These are phyloP conservation scores for Telfairia occidentalis DNA, from an alignment of 331 rosid species.

Conservation along the genomic window DNA sequence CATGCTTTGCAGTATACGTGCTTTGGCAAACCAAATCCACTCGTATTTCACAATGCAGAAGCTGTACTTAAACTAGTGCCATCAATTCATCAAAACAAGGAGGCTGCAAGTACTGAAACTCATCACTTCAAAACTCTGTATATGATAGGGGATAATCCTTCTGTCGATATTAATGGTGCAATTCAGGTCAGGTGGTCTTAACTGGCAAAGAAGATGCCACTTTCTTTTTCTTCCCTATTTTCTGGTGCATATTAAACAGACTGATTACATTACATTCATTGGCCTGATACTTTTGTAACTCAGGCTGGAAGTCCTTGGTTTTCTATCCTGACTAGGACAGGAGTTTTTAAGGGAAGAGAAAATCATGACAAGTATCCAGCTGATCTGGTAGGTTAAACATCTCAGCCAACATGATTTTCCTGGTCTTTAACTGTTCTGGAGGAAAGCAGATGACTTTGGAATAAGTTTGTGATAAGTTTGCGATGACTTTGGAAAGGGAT, in stretches of 20 bases:
- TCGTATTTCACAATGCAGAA: conserved; percentile 35
- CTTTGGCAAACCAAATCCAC: conserved; percentile 35
- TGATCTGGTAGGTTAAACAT: conserved; percentile 13
- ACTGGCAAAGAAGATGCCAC: background rate
- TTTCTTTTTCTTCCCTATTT: background rate
- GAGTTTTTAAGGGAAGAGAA: conserved; percentile 34
- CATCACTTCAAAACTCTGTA: conserved; percentile 26
- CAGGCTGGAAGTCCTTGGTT: conserved; percentile 45
- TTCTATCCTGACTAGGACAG: conserved; percentile 36
- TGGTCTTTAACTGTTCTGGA: background rate
- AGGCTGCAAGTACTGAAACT: conserved; percentile 7
- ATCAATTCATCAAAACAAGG: conserved; percentile 6
- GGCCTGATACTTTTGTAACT: conserved; percentile 4
- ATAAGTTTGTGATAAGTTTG: background rate
- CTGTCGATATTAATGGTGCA: conserved; percentile 36
- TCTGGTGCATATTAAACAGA: background rate
- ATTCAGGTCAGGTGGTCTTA: conserved; percentile 28
- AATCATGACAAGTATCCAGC: conserved; percentile 31
- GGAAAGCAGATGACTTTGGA: background rate
- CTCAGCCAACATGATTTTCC: background rate
- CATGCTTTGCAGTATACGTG: conserved; percentile 24
- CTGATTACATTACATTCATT: background rate
- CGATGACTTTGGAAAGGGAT: no score
- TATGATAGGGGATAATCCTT: conserved; percentile 42
- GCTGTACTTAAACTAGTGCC: conserved; percentile 21